Base-by-base conservation (phyloP, 2,329 filamentous ascomycete species). In the Thyridium curvatum region DNA sequence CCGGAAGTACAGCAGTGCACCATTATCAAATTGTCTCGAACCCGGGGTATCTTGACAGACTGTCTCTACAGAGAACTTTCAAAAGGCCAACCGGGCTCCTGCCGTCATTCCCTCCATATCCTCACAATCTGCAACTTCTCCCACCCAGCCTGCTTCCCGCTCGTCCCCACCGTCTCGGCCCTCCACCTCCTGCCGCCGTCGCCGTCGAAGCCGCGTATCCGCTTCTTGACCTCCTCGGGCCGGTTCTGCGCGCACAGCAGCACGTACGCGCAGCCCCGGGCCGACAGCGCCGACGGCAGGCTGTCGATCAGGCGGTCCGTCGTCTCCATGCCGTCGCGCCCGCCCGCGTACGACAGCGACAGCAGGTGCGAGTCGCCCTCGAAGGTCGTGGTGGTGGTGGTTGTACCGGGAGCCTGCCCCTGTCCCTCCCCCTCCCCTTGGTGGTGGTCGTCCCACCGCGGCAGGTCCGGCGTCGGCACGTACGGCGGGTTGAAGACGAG, bases 401-500 rank as follows among this genome's bases (percentile, higher is more conserved):
- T 30, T 28, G 10, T 18, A 10, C 26, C 12, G 13, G 30, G 18
- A n/a, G n/a, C n/a, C n/a, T n/a, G n/a, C n/a, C n/a, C n/a, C n/a
- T n/a, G n/a, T n/a, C n/a, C n/a, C n/a, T n/a, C n/a, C 41, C 61
- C 31, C 56, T 66, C 49, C 18, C 41, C 57, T 6, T 10, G 21
- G 21, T 26, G 6, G 9, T 4, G 5, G 3, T 10, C 21, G 6
- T 13, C 15, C 35, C 33, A 10, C 3, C 29, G 31, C 2, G 91
- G 90, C 42, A 94, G 64, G 31, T 80, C 76, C 18, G 82, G 74
- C 3, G 90, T 94, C 2, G 93, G 93, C 12, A 98, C 93, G 58
- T 98, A 98, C 1, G 93, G 93, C 38, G 93, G 93, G 57, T 98
- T 98, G 72, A 97, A 98, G 18, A 98, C 74, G 45, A 98, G 72